Evolutionary conservation across 805 yeast genomes (phyloP).

Genomic region (Lipomyces japonicus): DNA sequence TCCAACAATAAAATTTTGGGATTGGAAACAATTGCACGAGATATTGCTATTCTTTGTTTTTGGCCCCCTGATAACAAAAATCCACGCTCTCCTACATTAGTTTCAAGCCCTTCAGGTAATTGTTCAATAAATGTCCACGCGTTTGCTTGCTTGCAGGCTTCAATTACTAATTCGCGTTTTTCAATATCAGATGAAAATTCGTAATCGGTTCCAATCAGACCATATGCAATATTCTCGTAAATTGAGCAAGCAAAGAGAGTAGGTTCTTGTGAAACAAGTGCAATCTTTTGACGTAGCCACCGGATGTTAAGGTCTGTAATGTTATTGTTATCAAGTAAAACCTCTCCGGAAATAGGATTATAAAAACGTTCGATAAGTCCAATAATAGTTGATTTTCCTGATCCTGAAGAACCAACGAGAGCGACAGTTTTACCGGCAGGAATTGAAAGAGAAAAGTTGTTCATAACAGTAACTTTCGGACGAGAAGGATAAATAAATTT

Average conservation of each 20-base stretch:
- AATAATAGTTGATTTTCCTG: slow-evolving; percentile 87
- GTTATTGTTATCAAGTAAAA: slow-evolving; percentile 80
- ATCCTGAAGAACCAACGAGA: slow-evolving; percentile 91
- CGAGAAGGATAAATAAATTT: slow-evolving; percentile 76
- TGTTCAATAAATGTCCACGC: slow-evolving; percentile 47
- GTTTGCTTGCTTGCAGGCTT: slow-evolving; percentile 52
- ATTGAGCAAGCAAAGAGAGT: slow-evolving; percentile 87
- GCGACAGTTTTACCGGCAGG: slow-evolving; percentile 91
- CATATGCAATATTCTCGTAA: slow-evolving; percentile 74
- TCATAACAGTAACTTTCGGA: slow-evolving; percentile 77
- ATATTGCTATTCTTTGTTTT: slow-evolving; percentile 59
- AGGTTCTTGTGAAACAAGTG: slow-evolving; percentile 95
- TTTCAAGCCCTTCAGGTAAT: slow-evolving; percentile 52
- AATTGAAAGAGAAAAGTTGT: slow-evolving; percentile 68
- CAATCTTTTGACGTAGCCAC: slow-evolving; percentile 68
- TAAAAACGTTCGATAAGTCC: slow-evolving; percentile 83
- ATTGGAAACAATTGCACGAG: slow-evolving; percentile 53
- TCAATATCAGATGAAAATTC: slow-evolving; percentile 39
- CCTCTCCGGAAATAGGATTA: slow-evolving; percentile 69
- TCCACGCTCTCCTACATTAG: slow-evolving; percentile 51
- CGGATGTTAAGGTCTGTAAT: slow-evolving; percentile 67
- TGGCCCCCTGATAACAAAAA: slow-evolving; percentile 68
- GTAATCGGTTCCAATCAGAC: slow-evolving; percentile 43
- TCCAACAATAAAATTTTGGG: slow-evolving; percentile 57
- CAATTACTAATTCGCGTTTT: slow-evolving; percentile 38